Base-by-base conservation (phyloP, 148 eudicot genomes). In the Fagopyrum esculentum region DNA sequence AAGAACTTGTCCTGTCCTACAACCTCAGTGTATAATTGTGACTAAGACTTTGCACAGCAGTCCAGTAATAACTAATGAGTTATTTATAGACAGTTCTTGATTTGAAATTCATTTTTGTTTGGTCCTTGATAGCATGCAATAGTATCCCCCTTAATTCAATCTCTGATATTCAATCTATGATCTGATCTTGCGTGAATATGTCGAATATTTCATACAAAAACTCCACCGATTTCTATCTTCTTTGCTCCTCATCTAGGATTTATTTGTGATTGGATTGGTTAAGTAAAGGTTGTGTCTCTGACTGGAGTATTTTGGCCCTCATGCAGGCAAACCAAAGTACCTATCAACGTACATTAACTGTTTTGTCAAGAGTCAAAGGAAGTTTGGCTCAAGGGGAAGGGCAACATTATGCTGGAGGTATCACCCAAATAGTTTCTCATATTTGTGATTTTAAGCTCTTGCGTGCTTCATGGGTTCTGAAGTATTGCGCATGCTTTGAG, bases 311-410 rank as follows among this genome's bases (percentile, higher is more conserved):
- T 26, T 10, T 35, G 40, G 63, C 51, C 56, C 55, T 73, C 74
- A 47, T 77, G 59, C 81, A 95, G 98, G 98, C 93, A 85, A 89
- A 78, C 72, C 97, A 90, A 80, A 78, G 79, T 75, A 75, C 73
- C 66, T 95, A 80, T 76, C 98, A 95, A 57, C 92, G 93, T 51
- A 90, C 98, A 52, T 75, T 95, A 83, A 90, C 91, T 44, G 89
- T 95, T 74, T 81, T 95, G 85, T 79, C 89, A 7, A 89, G 98
- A 85, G 88, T 95, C 76, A 86, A 80, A 80, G 82, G 77, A 54
- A 81, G 78, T 40, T 45, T 95, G 72, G 74, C 74, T 55, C 82
- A 79, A 51, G 82, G 73, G 78, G 75, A 83, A 73, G 69, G 71
- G 43, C 46, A 35, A 6, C 19, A 74, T 30, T 75, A 87, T 80